phyloP scores from a whole-genome alignment of 2,329 filamentous ascomycete genomes.

The Aspergillus bombycis region DNA sequence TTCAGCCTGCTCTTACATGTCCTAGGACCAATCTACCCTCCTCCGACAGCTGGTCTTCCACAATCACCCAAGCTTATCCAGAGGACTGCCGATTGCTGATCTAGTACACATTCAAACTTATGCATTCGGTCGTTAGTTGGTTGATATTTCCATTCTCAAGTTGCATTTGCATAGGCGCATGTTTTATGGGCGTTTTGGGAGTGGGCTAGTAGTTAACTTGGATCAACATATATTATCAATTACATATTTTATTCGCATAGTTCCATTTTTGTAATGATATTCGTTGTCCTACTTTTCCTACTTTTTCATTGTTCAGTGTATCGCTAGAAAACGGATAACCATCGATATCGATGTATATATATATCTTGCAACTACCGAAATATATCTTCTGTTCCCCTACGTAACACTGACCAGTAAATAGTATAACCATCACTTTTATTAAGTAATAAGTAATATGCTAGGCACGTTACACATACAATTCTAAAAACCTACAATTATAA shows the following conservation, averaged over 20 bases:
- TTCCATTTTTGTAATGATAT: background rate
- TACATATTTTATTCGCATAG: background rate
- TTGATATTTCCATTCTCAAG: background rate
- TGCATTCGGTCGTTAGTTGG: background rate
- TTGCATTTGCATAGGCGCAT: conserved; percentile 7
- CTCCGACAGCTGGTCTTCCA: background rate
- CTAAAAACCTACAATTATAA: background rate
- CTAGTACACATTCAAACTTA: background rate
- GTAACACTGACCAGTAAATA: background rate
- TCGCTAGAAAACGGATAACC: background rate
- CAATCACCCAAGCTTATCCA: background rate
- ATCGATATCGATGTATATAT: background rate
- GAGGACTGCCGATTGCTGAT: background rate
- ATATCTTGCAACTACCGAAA: background rate
- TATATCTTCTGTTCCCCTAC: background rate
- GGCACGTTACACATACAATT: background rate
- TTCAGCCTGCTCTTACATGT: background rate
- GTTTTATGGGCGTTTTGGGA: background rate
- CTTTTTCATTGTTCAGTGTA: background rate
- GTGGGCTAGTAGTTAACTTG: background rate
- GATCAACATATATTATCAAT: background rate
- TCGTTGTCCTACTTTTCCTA: background rate
- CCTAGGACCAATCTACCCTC: background rate
- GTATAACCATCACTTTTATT: background rate
- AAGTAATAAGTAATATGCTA: background rate